Conservation (phyloP, 129 eudicot genomes). For the Chrysanthemum seticuspe region DNA sequence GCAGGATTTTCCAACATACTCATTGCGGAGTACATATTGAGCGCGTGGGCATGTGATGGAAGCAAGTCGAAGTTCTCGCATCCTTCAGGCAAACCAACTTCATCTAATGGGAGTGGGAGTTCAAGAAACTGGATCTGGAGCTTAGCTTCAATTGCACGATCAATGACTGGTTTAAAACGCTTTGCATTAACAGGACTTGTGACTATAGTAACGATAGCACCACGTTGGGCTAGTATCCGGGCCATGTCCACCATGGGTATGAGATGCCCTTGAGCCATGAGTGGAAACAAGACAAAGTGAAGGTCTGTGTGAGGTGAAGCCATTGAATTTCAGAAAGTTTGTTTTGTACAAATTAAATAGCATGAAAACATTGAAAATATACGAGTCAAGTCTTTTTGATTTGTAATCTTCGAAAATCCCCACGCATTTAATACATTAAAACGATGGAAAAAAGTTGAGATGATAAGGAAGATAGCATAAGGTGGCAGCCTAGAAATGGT, state of each 20-base stretch:
- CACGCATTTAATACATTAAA: too few relatives aligned
- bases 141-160: slow-evolving; percentile 25
- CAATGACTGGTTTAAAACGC: slow-evolving; percentile 26
- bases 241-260: slow-evolving; percentile 49
- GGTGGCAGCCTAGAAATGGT: too few relatives aligned
- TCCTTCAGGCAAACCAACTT: slow-evolving; percentile 37
- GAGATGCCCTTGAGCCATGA: slow-evolving; percentile 40
- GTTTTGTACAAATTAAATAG: too few relatives aligned
- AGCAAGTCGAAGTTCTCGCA: slow-evolving; percentile 38
- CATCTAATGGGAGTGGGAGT: slow-evolving; percentile 33
- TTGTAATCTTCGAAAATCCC: too few relatives aligned
- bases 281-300: slow-evolving; percentile 39
- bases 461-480: too few relatives aligned
- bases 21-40: slow-evolving; percentile 19
- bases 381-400: too few relatives aligned
- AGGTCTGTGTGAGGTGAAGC: slow-evolving; percentile 10
- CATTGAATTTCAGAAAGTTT: background rate
- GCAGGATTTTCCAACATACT: slow-evolving; percentile 34
- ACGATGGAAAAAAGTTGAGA: too few relatives aligned
- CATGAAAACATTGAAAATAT: too few relatives aligned
- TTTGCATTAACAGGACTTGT: slow-evolving; percentile 40
- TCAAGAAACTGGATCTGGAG: slow-evolving; percentile 26
- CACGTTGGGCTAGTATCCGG: slow-evolving; percentile 36
- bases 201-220: slow-evolving; percentile 33
- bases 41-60: background rate